These are phyloP conservation scores for Turnera subulata DNA, from an alignment of 345 rosid genomes.

Conservation along the genomic window DNA sequence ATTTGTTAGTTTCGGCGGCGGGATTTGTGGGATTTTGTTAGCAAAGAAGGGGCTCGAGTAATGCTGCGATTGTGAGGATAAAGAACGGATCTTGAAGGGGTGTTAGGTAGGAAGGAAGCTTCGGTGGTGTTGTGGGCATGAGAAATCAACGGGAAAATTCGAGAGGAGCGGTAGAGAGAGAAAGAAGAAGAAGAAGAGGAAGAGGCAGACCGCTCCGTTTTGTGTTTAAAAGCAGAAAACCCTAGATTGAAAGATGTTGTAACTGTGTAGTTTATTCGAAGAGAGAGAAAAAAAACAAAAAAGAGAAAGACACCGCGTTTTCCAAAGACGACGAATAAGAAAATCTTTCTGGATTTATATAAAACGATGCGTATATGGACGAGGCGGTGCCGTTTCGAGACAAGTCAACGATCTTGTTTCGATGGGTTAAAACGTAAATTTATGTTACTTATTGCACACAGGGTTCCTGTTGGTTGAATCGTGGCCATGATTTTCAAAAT, in stretches of 20 bases:
- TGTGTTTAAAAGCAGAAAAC: conserved; percentile 25
- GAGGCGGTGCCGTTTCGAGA: no score
- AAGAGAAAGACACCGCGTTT: no score
- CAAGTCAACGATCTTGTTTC: no score
- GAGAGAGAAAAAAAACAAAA: no score
- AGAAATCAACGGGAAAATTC: neutral
- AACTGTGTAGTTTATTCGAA: no score
- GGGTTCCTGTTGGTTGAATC: no score
- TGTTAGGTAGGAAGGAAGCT: neutral
- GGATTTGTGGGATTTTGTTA: neutral
- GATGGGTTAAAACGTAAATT: no score
- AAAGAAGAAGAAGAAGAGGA: neutral
- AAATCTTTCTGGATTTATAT: no score
- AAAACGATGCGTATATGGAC: no score
- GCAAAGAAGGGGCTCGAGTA: neutral
- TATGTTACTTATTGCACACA: no score
- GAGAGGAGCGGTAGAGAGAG: conserved; percentile 4
- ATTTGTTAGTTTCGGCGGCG: conserved; percentile 15
- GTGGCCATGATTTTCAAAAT: no score
- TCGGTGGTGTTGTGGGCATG: neutral
- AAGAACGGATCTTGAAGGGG: neutral
- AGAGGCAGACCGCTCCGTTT: conserved; percentile 5
- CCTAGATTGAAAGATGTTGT: conserved; percentile 36
- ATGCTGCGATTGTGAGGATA: neutral
- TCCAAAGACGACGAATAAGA: no score